Conservation (phyloP, 176 grass and related monocot species). For the Phoenix dactylifera region DNA sequence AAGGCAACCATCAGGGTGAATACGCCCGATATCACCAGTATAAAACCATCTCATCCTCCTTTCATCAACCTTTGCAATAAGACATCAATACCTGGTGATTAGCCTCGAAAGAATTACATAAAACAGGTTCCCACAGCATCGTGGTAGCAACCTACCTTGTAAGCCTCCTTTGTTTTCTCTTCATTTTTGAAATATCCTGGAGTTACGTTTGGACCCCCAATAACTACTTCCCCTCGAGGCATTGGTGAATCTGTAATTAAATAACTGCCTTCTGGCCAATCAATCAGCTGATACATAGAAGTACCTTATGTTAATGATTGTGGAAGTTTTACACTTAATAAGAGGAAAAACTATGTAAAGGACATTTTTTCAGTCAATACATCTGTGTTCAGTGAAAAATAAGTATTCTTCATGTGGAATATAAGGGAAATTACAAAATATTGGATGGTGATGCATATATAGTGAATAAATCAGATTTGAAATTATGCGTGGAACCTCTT, state of each 20-base stretch:
- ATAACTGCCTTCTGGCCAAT: slow-evolving; percentile 87
- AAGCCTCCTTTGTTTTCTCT: slow-evolving; percentile 88
- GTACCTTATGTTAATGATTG: slow-evolving; percentile 17
- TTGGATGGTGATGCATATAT: too few species aligned
- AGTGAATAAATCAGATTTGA: too few species aligned
- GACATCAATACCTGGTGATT: slow-evolving; percentile 1
- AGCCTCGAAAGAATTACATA: slow-evolving; percentile 2
- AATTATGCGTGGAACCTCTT: too few species aligned
- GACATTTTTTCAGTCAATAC: too few species aligned
- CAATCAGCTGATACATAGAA: slow-evolving; percentile 52
- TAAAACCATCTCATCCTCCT: slow-evolving; percentile 89
- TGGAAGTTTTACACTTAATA: too few species aligned
- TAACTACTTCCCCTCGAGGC: slow-evolving; percentile 91
- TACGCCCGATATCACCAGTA: slow-evolving; percentile 70
- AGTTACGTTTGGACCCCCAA: slow-evolving; percentile 86
- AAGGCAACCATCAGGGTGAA: slow-evolving; percentile 84
- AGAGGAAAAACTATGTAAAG: too few species aligned
- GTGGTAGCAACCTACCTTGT: slow-evolving; percentile 46
- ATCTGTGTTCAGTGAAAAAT: too few species aligned
- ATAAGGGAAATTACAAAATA: too few species aligned
- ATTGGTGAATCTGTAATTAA: slow-evolving; percentile 71
- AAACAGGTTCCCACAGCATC: neutral
- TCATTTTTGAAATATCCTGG: slow-evolving; percentile 84
- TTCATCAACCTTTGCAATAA: slow-evolving; percentile 56
- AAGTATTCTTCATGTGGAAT: too few species aligned